Conservation (phyloP, 805 yeast species). For the Candida golubevii region DNA sequence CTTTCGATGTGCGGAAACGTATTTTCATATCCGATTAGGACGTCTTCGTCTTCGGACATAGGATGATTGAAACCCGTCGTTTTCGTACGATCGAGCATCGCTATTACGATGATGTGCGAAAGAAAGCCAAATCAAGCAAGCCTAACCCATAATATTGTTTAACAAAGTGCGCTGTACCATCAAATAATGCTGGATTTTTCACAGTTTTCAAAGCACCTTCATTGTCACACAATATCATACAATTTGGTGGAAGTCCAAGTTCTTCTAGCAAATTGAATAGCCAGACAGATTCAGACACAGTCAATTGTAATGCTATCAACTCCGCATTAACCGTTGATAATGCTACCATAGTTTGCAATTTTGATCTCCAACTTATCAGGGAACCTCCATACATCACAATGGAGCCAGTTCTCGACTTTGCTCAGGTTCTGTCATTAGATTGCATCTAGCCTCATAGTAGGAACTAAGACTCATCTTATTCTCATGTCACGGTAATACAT, state of each 20-base stretch:
- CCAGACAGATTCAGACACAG: constrained; percentile 1
- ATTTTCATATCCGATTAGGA: no score
- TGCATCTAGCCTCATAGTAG: not conserved
- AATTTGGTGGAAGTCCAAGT: not conserved
- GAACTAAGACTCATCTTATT: not conserved
- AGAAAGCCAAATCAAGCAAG: not conserved
- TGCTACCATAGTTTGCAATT: not conserved
- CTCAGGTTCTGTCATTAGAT: not conserved
- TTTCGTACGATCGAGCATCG: no score
- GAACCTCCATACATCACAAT: not conserved
- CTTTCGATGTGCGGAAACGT: no score
- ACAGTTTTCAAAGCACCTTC: not conserved
- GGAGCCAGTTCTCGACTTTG: not conserved
- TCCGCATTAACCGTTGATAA: constrained; percentile 2
- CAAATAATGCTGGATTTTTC: constrained; percentile 1
- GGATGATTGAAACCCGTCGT: no score
- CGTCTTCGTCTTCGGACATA: no score
- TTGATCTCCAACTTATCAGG: not conserved
- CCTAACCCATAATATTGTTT: not conserved
- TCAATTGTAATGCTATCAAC: not conserved
- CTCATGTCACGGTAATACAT: not conserved
- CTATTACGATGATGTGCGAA: no score
- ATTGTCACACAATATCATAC: constrained; percentile 1
- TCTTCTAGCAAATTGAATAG: not conserved
- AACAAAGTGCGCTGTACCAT: constrained; percentile 3